These are phyloP conservation scores for Trametes cingulata DNA, from an alignment of 768 basidiomycete species.

Conservation along the genomic window DNA sequence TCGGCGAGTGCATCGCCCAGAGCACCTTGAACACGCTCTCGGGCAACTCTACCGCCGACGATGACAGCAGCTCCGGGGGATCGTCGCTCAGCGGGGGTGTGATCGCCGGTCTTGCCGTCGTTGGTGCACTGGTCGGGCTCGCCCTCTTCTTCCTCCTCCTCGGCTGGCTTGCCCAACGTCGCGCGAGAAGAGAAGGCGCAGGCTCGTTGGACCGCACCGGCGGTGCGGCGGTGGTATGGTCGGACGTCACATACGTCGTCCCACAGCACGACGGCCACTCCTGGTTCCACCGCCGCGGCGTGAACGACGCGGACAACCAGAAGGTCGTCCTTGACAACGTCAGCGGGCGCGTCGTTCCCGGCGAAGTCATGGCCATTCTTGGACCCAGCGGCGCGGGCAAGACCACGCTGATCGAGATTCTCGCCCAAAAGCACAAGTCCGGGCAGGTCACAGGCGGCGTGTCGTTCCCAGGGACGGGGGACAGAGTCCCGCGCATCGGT, in stretches of 20 bases:
- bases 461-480: slow-evolving; percentile 45
- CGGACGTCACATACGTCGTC: slow-evolving; percentile 65
- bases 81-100: slow-evolving; percentile 74
- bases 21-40: slow-evolving; percentile 64
- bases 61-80: slow-evolving; percentile 27
- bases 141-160: slow-evolving; percentile 60
- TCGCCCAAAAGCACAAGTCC: slow-evolving; percentile 80
- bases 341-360: slow-evolving; percentile 69
- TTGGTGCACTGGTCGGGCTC: slow-evolving; percentile 63
- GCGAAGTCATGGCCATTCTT: slow-evolving; percentile 88
- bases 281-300: slow-evolving; percentile 11
- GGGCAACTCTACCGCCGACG: slow-evolving; percentile 36
- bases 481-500: slow-evolving; percentile 56
- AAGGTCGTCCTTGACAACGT: slow-evolving; percentile 71
- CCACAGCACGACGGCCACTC: slow-evolving; percentile 29
- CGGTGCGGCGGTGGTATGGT: slow-evolving; percentile 70
- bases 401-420: slow-evolving; percentile 87
- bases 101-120: slow-evolving; percentile 86
- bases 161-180: slow-evolving; percentile 62
- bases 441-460: slow-evolving; percentile 70
- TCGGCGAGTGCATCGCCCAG: slow-evolving; percentile 89
- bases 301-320: slow-evolving; percentile 36
- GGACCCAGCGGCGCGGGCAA: slow-evolving; percentile 95
- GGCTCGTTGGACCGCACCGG: slow-evolving; percentile 38
- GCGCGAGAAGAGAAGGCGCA: slow-evolving; percentile 50